A percentile compares a stretch with the other conserved stretches of the same genome.
Conservation (phyloP, 768 basidiomycete genomes). For the Nevesoporus exiguus region DNA sequence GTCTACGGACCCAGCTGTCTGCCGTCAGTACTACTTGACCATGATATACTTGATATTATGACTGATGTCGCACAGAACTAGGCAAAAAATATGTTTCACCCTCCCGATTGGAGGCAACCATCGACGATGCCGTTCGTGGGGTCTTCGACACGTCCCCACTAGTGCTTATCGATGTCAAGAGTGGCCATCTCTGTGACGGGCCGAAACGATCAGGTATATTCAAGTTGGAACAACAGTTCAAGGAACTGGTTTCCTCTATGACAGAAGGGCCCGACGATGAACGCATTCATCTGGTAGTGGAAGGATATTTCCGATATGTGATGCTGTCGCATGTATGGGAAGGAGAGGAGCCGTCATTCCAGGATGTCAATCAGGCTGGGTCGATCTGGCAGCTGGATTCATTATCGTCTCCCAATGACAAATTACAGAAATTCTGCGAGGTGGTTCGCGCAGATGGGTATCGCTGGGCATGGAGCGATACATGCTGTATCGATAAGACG, state of each 20-base stretch:
- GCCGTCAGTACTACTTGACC: background rate
- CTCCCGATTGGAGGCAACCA: background rate
- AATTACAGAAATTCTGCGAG: no score
- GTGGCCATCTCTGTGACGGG: background rate
- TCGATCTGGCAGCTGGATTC: conserved; percentile 7
- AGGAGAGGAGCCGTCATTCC: conserved; percentile 3
- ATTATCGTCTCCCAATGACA: conserved; percentile 1
- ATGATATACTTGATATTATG: rapidly evolving
- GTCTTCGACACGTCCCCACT: background rate
- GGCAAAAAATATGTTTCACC: background rate
- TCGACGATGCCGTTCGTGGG: background rate
- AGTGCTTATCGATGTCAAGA: background rate
- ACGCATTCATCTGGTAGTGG: background rate
- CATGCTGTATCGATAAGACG: no score
- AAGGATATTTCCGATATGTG: conserved; percentile 7
- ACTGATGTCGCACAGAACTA: background rate
- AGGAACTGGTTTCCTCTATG: conserved; percentile 9
- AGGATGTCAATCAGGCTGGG: conserved; percentile 1
- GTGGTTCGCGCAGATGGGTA: no score
- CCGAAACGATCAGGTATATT: background rate
- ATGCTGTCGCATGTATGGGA: conserved; percentile 14
- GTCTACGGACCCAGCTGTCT: background rate
- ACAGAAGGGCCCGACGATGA: background rate
- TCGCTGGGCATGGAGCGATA: no score
- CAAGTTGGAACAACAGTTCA: background rate